Evolutionary conservation across 805 yeast genomes (phyloP), one percentile per base, ranked within the genome.

Genomic region (Lipomyces spencermartinsiae): DNA sequence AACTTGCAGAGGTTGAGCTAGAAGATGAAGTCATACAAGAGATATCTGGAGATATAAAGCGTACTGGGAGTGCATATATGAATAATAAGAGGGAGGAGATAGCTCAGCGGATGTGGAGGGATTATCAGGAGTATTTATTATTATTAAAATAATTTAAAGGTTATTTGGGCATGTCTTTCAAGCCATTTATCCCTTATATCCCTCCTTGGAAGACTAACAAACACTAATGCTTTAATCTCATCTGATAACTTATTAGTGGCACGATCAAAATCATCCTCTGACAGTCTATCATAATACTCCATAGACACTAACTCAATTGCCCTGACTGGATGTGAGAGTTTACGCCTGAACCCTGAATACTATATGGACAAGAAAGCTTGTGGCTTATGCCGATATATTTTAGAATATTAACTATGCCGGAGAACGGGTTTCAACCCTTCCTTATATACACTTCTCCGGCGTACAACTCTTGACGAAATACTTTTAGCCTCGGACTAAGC

Each of bases 261-360:
- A 39, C 46, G 46, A 39, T 39, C 46, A 39, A 39, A 39, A 39
- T 39, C 46, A 39, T 39, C 46, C 46, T 39, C 46, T 39, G 46
- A 12, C 19, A 39, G 46, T 39, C 46, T 39, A 1, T 39, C 46
- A 12, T 39, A 39, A 39, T 39, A 39, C 46, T 39, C 19, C 4
- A 1, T 39, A 39, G 46, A 39, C n/a, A 39, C n/a, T 39, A 39
- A 39, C 19, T 39, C 46, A 16, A 39, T 39, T 39, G 46, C 19
- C 19, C 46, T 35, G 39, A 35, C 39, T 35, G 43, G 43, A 37
- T 37, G 2, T 37, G 43, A 37, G n/a, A n/a, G n/a, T n/a, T n/a
- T n/a, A n/a, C n/a, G n/a, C n/a, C n/a, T n/a, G n/a, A n/a, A n/a
- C n/a, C n/a, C n/a, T n/a, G n/a, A n/a, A n/a, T n/a, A n/a, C n/a